Base-by-base conservation (phyloP, 2,329 filamentous ascomycete genomes). In the Teratosphaeria zuluensis region DNA sequence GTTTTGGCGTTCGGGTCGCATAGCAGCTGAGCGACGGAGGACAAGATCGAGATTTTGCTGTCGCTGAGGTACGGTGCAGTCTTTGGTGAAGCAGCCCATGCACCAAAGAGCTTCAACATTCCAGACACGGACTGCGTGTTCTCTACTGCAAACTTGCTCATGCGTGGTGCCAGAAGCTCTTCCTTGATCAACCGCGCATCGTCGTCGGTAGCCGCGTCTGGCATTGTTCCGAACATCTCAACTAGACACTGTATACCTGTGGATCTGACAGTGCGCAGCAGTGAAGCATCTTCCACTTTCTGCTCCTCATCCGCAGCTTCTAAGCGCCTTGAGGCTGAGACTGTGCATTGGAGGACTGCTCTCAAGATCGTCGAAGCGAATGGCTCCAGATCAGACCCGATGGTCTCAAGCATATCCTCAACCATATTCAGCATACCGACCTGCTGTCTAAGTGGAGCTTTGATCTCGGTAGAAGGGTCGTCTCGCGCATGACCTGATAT, bases 371-470 rank as follows among this genome's bases (percentile, higher is more conserved):
- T 81, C 16, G 81, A 77, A 54, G 87, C 81, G 65, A 89, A 92
- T 0, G 84, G 81, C 2, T 79, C 74, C 57, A 95, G 84, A 57
- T 86, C 86, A 4, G 82, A 84, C 56, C 92, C 90, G 38, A 97
- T 81, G 56, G 94, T 90, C 59, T 88, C 87, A 60, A 97, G 84
- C 70, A 97, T 84, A 11, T 92, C 85, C 60, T 91, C 86, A 55
- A 94, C 80, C 90, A 97, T 94, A 70, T 95, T 95, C 56, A 96
- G 77, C 70, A 96, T 84, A 77, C 95, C 94, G 59, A 94, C 82
- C 72, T 96, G 92, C 72, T 92, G 94, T 67, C 92, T 74, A 6
- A 84, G 66, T 2, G 68, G 62, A 21, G 58, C 54, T 14, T 56
- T 59, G 11, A 35, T 11, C 4, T 57, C 53, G 4, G 31, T 28